Conservation (phyloP, 2,329 filamentous ascomycete species). For the Claviceps africana region DNA sequence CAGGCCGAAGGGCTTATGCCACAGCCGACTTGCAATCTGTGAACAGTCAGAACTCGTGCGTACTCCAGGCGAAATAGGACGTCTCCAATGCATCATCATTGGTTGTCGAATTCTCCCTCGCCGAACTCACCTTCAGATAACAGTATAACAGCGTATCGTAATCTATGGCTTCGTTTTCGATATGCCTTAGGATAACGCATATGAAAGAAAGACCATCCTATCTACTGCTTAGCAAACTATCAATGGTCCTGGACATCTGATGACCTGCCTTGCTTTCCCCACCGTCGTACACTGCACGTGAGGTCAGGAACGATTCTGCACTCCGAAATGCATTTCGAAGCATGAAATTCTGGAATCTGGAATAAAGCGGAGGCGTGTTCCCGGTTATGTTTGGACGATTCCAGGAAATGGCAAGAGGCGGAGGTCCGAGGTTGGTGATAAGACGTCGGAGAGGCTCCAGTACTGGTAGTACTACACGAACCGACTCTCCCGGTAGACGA, state of each 20-base stretch:
- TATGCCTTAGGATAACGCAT: constrained; percentile 53
- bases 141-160: constrained; percentile 53
- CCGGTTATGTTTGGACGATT: constrained; percentile 51
- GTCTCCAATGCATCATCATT: not conserved
- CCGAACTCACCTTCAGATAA: constrained; percentile 43
- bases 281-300: constrained; percentile 54
- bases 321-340: constrained; percentile 52
- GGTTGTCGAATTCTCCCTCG: not conserved
- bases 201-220: constrained; percentile 55
- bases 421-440: constrained; percentile 52
- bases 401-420: constrained; percentile 55
- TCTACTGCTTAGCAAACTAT: constrained; percentile 1
- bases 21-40: constrained; percentile 54
- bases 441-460: constrained; percentile 46
- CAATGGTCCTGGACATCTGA: not conserved
- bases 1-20: constrained; percentile 54
- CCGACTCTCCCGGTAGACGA: constrained; percentile 38
- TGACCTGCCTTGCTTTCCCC: constrained; percentile 48
- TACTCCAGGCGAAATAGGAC: not conserved
- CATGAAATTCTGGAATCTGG: constrained; percentile 60
- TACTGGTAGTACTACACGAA: constrained; percentile 39
- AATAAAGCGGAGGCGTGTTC: constrained; percentile 51
- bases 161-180: constrained; percentile 51
- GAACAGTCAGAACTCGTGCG: not conserved
- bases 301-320: constrained; percentile 49